A percentile compares a stretch with the other conserved stretches of the same genome.
Conservation (phyloP, 1,139 yeast genomes). For the Blastobotrys raffinosifermentans region DNA sequence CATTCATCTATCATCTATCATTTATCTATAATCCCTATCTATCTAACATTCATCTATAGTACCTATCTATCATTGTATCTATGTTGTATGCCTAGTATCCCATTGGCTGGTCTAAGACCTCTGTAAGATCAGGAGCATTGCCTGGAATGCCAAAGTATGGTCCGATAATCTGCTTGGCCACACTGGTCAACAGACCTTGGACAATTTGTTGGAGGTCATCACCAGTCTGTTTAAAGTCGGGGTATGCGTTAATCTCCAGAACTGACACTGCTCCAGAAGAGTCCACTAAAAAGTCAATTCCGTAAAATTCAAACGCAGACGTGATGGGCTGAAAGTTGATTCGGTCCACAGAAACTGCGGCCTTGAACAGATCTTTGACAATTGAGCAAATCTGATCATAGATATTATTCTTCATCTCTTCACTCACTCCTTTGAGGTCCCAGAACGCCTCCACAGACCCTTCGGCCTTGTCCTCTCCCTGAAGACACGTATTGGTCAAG, state of each 20-base stretch:
- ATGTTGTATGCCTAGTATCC: no score
- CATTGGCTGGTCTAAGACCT: conserved; percentile 7
- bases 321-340: conserved; percentile 83
- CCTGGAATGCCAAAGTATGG: conserved; percentile 21
- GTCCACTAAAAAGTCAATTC: conserved; percentile 78
- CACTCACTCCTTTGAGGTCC: conserved; percentile 44
- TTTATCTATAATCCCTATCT: no score
- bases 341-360: conserved; percentile 74
- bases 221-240: conserved; percentile 96
- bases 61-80: no score
- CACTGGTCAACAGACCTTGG: conserved; percentile 28
- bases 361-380: conserved; percentile 68
- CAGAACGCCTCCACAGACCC: conserved; percentile 64
- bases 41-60: no score
- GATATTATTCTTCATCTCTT: conserved; percentile 38
- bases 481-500: conserved; percentile 89
- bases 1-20: not conserved
- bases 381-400: conserved; percentile 53
- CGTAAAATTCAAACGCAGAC: conserved; percentile 82
- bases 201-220: conserved; percentile 60
- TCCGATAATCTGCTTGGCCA: conserved; percentile 23
- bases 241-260: conserved; percentile 87
- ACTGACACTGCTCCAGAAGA: conserved; percentile 49
- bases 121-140: conserved; percentile 2
- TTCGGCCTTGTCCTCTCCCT: conserved; percentile 43